A percentile compares a stretch with the other conserved stretches of the same genome.
Conservation (phyloP, 495 filamentous ascomycete species). For the Usnea hakonensis region DNA sequence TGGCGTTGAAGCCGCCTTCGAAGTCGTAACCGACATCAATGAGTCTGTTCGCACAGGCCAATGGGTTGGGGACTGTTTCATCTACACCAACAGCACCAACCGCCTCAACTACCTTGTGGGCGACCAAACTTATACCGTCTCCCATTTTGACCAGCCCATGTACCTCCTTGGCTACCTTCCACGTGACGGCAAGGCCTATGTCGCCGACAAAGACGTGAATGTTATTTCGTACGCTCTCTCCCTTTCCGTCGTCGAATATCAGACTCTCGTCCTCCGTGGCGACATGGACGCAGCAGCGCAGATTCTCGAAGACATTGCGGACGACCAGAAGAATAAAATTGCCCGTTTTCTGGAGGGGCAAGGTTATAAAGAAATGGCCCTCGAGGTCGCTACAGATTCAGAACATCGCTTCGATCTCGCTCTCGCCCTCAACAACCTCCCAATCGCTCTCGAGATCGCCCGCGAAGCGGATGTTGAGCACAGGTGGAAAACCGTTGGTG, state of each 20-base stretch:
- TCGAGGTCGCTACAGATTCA: conserved; percentile 91
- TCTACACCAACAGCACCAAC: conserved; percentile 96
- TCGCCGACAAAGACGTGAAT: conserved; percentile 90
- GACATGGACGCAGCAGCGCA: conserved; percentile 90
- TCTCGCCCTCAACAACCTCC: conserved; percentile 70
- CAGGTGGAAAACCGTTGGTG: conserved; percentile 94
- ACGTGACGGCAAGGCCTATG: conserved; percentile 84
- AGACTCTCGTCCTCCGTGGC: conserved; percentile 90
- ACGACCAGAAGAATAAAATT: conserved; percentile 93
- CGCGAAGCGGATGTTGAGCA: conserved; percentile 79
- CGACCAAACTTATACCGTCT: conserved; percentile 97
- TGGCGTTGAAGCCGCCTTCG: conserved; percentile 94
- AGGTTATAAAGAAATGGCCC: conserved; percentile 88
- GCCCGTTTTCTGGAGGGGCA: conserved; percentile 97
- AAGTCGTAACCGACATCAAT: conserved; percentile 88
- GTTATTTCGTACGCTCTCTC: conserved; percentile 87
- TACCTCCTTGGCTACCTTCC: conserved; percentile 94
- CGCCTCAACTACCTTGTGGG: conserved; percentile 96
- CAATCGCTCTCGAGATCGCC: conserved; percentile 79
- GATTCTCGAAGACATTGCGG: conserved; percentile 70
- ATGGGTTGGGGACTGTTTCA: conserved; percentile 98
- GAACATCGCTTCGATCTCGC: conserved; percentile 97
- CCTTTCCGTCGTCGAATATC: conserved; percentile 91
- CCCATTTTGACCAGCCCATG: conserved; percentile 91
- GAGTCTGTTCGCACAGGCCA: conserved; percentile 91